Percentiles rank a stretch among this genome's conserved stretches.
Evolutionary conservation across 495 filamentous ascomycete genomes (phyloP).

Genomic region (Cercophora sp.): DNA sequence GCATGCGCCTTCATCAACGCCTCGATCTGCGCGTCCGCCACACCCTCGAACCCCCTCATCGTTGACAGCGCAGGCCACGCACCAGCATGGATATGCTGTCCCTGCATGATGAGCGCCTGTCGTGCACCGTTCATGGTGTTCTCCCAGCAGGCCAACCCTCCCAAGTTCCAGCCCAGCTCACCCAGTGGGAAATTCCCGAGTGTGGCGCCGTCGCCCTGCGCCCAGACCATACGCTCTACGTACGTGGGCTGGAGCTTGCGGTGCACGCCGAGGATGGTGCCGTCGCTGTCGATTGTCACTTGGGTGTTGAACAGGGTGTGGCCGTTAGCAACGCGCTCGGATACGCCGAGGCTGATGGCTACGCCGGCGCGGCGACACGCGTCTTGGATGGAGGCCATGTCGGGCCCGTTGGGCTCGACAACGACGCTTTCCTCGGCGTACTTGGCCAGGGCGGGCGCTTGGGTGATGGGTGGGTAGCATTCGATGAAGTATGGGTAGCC

Average conservation of each 20-base stretch:
- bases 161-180: conserved; percentile 33
- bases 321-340: conserved; percentile 34
- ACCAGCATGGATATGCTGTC: conserved; percentile 37
- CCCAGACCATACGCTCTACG: conserved; percentile 44
- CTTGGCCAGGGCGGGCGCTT: conserved; percentile 21
- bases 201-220: conserved; percentile 38
- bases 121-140: conserved; percentile 44
- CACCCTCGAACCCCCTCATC: conserved; percentile 33
- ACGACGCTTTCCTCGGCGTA: conserved; percentile 35
- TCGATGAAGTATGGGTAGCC: conserved; percentile 36
- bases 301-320: conserved; percentile 43
- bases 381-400: conserved; percentile 31
- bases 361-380: conserved; percentile 29
- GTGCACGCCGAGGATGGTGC: conserved; percentile 41
- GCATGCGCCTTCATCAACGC: conserved; percentile 43
- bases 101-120: conserved; percentile 37
- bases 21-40: conserved; percentile 39
- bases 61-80: conserved; percentile 41
- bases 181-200: conserved; percentile 19
- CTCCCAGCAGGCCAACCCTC: conserved; percentile 48
- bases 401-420: conserved; percentile 21
- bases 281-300: conserved; percentile 36
- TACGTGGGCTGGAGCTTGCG: conserved; percentile 49
- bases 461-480: conserved; percentile 28
- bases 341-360: conserved; percentile 34